Conservation (phyloP, 208 protist species). For the Trypanosomatidae sp. region DNA sequence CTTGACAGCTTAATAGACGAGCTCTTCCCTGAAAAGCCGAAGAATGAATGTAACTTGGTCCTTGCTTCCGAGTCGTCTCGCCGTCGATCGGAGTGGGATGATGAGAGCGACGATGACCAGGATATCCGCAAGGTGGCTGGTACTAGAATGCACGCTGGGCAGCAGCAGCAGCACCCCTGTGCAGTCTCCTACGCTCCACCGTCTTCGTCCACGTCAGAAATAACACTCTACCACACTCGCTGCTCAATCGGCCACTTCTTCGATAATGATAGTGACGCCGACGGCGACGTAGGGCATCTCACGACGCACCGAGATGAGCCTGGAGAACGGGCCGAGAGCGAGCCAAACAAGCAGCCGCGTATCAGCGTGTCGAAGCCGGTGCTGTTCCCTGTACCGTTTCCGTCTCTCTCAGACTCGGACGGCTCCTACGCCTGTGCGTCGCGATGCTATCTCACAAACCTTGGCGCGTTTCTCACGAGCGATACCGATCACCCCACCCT, state of each 20-base stretch:
- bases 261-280: slow-evolving; percentile 48
- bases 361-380: not conserved
- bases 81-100: slow-evolving; percentile 46
- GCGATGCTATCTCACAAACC: slow-evolving; percentile 72
- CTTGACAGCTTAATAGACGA: slow-evolving; percentile 79
- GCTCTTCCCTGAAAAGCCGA: slow-evolving; percentile 50
- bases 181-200: not conserved
- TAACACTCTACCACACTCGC: not conserved
- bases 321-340: too few species aligned
- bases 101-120: slow-evolving; percentile 45
- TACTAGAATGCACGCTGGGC: not conserved
- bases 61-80: not conserved
- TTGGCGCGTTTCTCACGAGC: slow-evolving; percentile 11
- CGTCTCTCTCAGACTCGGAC: slow-evolving; percentile 27
- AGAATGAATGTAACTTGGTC: not conserved
- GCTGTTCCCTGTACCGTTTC: slow-evolving; percentile 67
- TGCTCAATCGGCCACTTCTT: slow-evolving; percentile 22
- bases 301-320: not conserved
- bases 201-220: not conserved
- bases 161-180: not conserved
- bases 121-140: not conserved
- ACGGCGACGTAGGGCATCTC: not conserved
- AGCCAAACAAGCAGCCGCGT: not conserved
- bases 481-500: slow-evolving; percentile 37
- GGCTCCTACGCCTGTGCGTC: slow-evolving; percentile 37